Evolutionary conservation across 78 protist species (phyloP).

Genomic region (Thecamonas trahens): DNA sequence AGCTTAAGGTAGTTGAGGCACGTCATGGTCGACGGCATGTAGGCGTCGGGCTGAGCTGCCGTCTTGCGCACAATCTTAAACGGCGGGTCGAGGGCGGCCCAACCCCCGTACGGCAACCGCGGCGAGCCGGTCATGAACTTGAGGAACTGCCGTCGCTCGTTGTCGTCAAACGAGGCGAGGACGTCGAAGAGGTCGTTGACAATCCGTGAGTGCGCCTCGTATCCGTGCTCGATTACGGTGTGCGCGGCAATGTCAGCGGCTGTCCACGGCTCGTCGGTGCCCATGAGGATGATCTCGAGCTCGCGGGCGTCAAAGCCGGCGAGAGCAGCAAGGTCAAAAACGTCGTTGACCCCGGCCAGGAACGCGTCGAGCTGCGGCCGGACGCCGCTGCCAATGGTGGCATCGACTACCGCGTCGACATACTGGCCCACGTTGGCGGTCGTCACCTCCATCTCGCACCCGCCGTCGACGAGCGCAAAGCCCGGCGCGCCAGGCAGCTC

Average conservation of each 20-base stretch:
- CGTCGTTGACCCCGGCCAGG: constrained; percentile 2
- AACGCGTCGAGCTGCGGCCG: constrained; percentile 6
- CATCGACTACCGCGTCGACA: neutral
- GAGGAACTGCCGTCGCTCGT: constrained; percentile 27
- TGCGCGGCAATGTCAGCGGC: too few species aligned
- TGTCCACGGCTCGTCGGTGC: too few species aligned
- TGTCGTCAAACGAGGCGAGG: neutral
- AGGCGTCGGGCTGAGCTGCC: neutral
- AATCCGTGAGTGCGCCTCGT: neutral
- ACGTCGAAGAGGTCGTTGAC: constrained; percentile 36
- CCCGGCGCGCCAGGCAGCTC: constrained; percentile 34
- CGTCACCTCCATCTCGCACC: neutral
- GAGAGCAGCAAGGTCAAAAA: neutral
- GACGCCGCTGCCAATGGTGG: neutral
- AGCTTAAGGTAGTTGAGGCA: constrained; percentile 72
- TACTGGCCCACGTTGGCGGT: constrained; percentile 23
- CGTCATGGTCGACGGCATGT: constrained; percentile 73
- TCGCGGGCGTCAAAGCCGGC: neutral
- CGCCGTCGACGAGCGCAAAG: neutral
- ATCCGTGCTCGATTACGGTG: neutral
- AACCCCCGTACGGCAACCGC: constrained; percentile 54
- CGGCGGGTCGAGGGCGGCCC: constrained; percentile 37
- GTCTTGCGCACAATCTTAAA: constrained; percentile 61
- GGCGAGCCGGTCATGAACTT: constrained; percentile 69
- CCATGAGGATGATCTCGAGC: too few species aligned